These are phyloP conservation scores for Paxillus ammoniavirescens DNA, from an alignment of 768 basidiomycete species.

Conservation along the genomic window DNA sequence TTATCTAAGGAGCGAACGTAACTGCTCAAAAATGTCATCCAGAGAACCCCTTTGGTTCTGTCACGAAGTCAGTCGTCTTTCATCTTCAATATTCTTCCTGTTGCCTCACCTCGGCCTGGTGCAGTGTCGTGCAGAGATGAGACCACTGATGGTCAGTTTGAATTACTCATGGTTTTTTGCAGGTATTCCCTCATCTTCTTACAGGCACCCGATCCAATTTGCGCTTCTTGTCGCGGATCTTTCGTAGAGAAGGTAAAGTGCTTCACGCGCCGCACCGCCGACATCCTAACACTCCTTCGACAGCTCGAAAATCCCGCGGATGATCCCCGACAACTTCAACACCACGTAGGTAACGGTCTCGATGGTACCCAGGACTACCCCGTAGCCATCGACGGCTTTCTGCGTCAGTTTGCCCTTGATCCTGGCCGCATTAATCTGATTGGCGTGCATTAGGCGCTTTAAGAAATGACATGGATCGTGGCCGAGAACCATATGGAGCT, in stretches of 20 bases:
- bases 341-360: conserved; percentile 27
- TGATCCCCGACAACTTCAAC: conserved; percentile 70
- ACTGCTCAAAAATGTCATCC: conserved; percentile 51
- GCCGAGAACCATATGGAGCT: background rate
- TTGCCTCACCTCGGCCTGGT: conserved; percentile 1
- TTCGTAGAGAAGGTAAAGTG: conserved; percentile 76
- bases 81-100: background rate
- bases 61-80: conserved; percentile 51
- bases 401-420: conserved; percentile 37
- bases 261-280: background rate
- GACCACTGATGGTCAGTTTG: conserved; percentile 72
- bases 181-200: conserved; percentile 6
- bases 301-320: conserved; percentile 76
- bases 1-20: background rate
- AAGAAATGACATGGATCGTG: background rate
- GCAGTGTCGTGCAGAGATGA: conserved; percentile 87
- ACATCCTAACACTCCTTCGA: conserved; percentile 3
- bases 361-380: conserved; percentile 33
- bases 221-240: conserved; percentile 75
- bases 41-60: conserved; percentile 80
- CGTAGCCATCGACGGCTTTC: conserved; percentile 44
- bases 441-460: conserved; percentile 5
- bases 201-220: conserved; percentile 79
- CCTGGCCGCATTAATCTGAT: background rate
- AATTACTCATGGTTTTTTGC: conserved; percentile 1